Conservation (phyloP, 192 early-diverging fungal genomes). For the Backusella liffmaniae region DNA sequence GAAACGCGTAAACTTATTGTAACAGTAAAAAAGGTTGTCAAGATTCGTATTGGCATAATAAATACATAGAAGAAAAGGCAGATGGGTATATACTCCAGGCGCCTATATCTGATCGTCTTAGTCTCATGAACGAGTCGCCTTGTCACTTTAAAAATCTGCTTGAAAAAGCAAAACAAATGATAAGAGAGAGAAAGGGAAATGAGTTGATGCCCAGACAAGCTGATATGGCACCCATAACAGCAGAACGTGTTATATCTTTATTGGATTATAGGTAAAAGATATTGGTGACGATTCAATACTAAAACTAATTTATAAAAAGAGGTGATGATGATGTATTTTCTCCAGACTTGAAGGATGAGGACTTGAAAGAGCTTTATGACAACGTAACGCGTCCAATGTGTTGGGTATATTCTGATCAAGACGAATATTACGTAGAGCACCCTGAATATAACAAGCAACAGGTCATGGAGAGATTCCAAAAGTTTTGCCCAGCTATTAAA, state of each 20-base stretch:
- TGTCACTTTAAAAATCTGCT: slow-evolving; percentile 22
- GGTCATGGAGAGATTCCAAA: slow-evolving; percentile 16
- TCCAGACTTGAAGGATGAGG: slow-evolving; percentile 15
- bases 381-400: slow-evolving; percentile 4
- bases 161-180: slow-evolving; percentile 34
- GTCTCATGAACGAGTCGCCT: slow-evolving; percentile 13
- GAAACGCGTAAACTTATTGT: neutral
- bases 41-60: slow-evolving; percentile 36
- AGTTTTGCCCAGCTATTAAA: slow-evolving; percentile 11
- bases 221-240: slow-evolving; percentile 36
- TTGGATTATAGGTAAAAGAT: slow-evolving; percentile 32
- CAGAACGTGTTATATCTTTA: slow-evolving; percentile 37
- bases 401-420: neutral
- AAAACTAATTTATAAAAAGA: neutral
- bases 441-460: neutral
- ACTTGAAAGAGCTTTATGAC: neutral
- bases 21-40: slow-evolving; percentile 17
- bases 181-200: slow-evolving; percentile 34
- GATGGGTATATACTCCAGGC: slow-evolving; percentile 41
- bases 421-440: neutral
- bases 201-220: slow-evolving; percentile 38
- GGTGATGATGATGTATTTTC: slow-evolving; percentile 29
- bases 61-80: slow-evolving; percentile 19
- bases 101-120: slow-evolving; percentile 44
- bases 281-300: neutral